Evolutionary conservation across 2,329 filamentous ascomycete species (phyloP).

Genomic region (Chrysosporium keratinophilum): DNA sequence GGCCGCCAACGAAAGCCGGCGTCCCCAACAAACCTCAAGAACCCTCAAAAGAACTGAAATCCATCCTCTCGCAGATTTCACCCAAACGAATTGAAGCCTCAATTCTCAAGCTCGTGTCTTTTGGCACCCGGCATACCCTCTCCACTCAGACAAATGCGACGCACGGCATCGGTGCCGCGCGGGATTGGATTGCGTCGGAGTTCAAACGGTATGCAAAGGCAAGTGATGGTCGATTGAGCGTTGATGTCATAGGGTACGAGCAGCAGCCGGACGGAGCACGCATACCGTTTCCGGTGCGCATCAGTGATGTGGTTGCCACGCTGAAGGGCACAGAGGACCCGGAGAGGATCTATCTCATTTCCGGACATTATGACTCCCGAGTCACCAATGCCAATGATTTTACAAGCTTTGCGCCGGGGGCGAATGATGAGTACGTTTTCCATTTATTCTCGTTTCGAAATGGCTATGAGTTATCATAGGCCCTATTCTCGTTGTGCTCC

Average conservation of each 20-base stretch:
- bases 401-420: conserved; percentile 11
- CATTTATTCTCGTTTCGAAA: not conserved
- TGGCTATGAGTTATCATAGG: too few relatives aligned
- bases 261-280: conserved; percentile 11
- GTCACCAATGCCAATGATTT: conserved; percentile 8
- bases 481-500: too few relatives aligned
- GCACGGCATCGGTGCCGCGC: conserved; percentile 12
- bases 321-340: conserved; percentile 11
- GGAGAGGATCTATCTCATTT: conserved; percentile 12
- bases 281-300: conserved; percentile 10
- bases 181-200: conserved; percentile 12
- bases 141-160: conserved; percentile 14
- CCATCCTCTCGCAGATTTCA: conserved; percentile 11
- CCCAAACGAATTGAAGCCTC: conserved; percentile 9
- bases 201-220: conserved; percentile 12
- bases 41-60: conserved; percentile 7
- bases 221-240: conserved; percentile 10
- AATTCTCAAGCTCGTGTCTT: conserved; percentile 12
- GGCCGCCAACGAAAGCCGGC: conserved; percentile 7
- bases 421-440: conserved; percentile 12
- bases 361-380: conserved; percentile 12
- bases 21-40: conserved; percentile 7
- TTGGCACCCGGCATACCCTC: conserved; percentile 13
- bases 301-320: conserved; percentile 13
- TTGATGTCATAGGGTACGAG: conserved; percentile 12